A percentile compares a stretch with the other conserved stretches of the same genome.
These are phyloP conservation scores for Talaromyces albobiverticillius DNA, from an alignment of 2,329 filamentous ascomycete genomes.

Conservation along the genomic window DNA sequence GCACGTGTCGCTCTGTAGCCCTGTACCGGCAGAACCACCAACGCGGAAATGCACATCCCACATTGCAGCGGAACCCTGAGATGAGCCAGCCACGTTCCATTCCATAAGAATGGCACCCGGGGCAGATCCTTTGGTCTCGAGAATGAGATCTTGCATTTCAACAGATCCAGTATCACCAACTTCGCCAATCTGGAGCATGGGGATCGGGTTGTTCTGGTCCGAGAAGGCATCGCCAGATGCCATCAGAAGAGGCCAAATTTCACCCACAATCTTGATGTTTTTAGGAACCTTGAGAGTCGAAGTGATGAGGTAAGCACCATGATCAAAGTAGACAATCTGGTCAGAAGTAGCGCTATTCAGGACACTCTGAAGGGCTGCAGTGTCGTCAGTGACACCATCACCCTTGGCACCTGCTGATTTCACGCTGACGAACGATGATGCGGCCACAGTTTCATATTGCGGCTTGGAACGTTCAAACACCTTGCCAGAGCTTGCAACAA, in stretches of 20 bases:
- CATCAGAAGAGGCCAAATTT: constrained; percentile 89
- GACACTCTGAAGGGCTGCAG: constrained; percentile 73
- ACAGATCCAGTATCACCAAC: constrained; percentile 73
- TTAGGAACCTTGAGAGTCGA: constrained; percentile 62
- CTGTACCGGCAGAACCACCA: constrained; percentile 79
- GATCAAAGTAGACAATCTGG: constrained; percentile 63
- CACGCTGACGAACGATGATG: constrained; percentile 75
- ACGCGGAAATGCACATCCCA: constrained; percentile 98
- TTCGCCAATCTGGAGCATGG: constrained; percentile 82
- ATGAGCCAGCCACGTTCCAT: constrained; percentile 73
- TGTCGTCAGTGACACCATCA: constrained; percentile 85
- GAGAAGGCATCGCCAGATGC: constrained; percentile 72
- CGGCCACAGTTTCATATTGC: constrained; percentile 70
- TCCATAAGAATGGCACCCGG: constrained; percentile 87
- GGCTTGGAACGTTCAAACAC: constrained; percentile 85
- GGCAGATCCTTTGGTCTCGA: constrained; percentile 77
- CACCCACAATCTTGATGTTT: constrained; percentile 82
- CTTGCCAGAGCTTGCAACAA: constrained; percentile 64
- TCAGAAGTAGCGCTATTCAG: constrained; percentile 64
- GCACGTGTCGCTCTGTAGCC: constrained; percentile 77
- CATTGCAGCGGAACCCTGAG: constrained; percentile 69
- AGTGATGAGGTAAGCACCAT: constrained; percentile 61
- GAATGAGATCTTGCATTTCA: constrained; percentile 84
- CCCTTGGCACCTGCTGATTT: constrained; percentile 80
- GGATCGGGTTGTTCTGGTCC: constrained; percentile 70